These are phyloP conservation scores for Sphagnurus paluster DNA, from an alignment of 1,284 basidiomycete species.

Conservation along the genomic window DNA sequence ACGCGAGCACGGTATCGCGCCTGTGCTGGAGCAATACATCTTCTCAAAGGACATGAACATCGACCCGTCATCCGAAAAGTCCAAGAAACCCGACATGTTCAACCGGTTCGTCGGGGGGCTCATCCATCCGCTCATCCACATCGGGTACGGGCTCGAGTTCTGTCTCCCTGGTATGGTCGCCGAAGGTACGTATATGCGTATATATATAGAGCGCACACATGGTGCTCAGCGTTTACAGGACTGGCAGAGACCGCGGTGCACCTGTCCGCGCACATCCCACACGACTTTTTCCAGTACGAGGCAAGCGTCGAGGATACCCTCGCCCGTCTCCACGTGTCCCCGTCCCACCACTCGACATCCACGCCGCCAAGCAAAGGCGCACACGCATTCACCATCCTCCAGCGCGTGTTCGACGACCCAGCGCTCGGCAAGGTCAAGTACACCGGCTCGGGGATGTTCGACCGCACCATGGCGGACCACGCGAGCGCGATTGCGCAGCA, in stretches of 20 bases:
- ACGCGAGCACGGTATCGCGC: conserved; percentile 39
- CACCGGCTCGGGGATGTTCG: conserved; percentile 13
- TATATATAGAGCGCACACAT: background rate
- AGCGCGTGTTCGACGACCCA: conserved; percentile 40
- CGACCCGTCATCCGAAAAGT: conserved; percentile 24
- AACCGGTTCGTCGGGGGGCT: conserved; percentile 54
- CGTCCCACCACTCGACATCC: conserved; percentile 4
- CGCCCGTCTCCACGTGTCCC: conserved; percentile 15
- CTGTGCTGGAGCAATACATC: conserved; percentile 55
- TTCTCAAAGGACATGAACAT: conserved; percentile 58
- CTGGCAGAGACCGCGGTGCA: conserved; percentile 25
- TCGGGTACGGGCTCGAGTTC: conserved; percentile 62
- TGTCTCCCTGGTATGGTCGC: conserved; percentile 55
- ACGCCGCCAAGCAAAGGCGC: background rate
- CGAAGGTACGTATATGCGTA: conserved; percentile 58
- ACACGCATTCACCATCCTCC: conserved; percentile 41
- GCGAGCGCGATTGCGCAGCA: conserved; percentile 1
- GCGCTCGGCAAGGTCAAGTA: conserved; percentile 15
- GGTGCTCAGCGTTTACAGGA: no score
- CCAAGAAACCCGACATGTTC: conserved; percentile 53
- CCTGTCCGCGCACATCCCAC: conserved; percentile 12
- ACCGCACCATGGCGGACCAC: conserved; percentile 13
- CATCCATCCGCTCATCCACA: conserved; percentile 62
- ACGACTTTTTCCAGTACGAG: conserved; percentile 19
- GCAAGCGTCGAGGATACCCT: conserved; percentile 8